phyloP scores from a whole-genome alignment of 2,329 filamentous ascomycete genomes.

The Aspergillus brunneoviolaceus region DNA sequence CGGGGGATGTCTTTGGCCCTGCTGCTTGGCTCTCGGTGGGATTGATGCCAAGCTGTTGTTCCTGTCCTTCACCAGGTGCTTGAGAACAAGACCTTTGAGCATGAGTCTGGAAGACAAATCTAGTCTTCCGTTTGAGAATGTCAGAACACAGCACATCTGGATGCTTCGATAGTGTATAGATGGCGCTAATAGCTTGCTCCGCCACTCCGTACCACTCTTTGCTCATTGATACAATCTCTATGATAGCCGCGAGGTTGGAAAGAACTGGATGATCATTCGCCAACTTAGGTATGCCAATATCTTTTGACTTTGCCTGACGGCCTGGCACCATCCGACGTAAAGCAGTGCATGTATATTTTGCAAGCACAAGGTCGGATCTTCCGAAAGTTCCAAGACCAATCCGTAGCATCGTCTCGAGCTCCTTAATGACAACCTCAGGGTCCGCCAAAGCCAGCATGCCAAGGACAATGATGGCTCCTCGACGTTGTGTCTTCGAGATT shows the following conservation, averaged over 20 bases:
- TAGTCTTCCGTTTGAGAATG: constrained; percentile 82
- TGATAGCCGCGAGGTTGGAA: constrained; percentile 74
- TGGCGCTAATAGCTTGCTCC: constrained; percentile 93
- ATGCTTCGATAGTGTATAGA: constrained; percentile 90
- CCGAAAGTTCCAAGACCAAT: constrained; percentile 84
- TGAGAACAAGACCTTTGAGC: constrained; percentile 29
- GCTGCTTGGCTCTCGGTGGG: constrained; percentile 37
- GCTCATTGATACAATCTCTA: constrained; percentile 80
- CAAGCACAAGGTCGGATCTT: constrained; percentile 77
- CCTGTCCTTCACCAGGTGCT: constrained; percentile 30
- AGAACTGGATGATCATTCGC: constrained; percentile 91
- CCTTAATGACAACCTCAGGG: constrained; percentile 87
- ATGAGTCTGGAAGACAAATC: constrained; percentile 66
- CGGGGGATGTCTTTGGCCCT: constrained; percentile 64
- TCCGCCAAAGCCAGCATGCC: constrained; percentile 95
- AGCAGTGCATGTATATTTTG: constrained; percentile 94
- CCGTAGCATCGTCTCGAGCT: constrained; percentile 90
- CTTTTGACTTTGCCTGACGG: constrained; percentile 73
- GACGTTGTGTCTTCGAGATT: constrained; percentile 84
- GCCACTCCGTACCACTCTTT: constrained; percentile 95
- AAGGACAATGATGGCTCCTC: constrained; percentile 91
- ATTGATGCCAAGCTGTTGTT: constrained; percentile 36
- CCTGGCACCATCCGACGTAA: constrained; percentile 87
- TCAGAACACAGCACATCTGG: constrained; percentile 92
- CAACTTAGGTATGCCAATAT: constrained; percentile 66